These are phyloP conservation scores for Cutaneotrichosporon sp. DNA, from an alignment of 1,284 basidiomycete genomes.

Conservation along the genomic window DNA sequence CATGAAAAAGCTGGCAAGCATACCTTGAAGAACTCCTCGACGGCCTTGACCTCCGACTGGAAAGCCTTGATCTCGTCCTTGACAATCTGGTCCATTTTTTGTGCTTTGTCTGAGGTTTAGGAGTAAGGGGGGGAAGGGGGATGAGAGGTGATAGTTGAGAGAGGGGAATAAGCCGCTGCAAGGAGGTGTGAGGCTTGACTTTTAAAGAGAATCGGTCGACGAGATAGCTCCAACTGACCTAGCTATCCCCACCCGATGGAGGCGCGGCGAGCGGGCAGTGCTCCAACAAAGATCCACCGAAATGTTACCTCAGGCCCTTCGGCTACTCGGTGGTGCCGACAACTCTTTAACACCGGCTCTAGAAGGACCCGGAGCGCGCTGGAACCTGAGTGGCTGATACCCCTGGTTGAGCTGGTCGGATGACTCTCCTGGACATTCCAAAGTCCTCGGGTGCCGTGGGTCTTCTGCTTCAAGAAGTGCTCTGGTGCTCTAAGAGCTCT, in stretches of 20 bases:
- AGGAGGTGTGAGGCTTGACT: not conserved
- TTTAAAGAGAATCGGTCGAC: too few species aligned
- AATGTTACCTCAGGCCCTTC: slow-evolving; percentile 1
- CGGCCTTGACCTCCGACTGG: slow-evolving; percentile 71
- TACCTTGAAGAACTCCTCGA: slow-evolving; percentile 92
- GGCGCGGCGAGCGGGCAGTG: not conserved
- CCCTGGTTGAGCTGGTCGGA: too few species aligned
- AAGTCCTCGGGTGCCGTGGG: too few species aligned
- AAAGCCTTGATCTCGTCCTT: slow-evolving; percentile 54
- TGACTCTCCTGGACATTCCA: too few species aligned
- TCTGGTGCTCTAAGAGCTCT: too few species aligned
- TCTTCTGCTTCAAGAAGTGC: too few species aligned
- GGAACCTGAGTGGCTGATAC: too few species aligned
- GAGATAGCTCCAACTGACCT: not conserved
- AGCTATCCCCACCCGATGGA: not conserved
- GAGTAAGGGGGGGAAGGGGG: not conserved
- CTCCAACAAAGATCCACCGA: slow-evolving; percentile 6
- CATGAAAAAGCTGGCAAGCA: too few species aligned
- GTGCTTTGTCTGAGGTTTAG: too few species aligned
- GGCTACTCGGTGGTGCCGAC: slow-evolving; percentile 4
- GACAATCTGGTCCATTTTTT: slow-evolving; percentile 4
- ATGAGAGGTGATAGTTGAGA: not conserved
- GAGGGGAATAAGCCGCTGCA: not conserved
- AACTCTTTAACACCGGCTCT: not conserved
- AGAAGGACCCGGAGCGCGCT: not conserved